These are phyloP conservation scores for Alternaria viburni DNA, from an alignment of 2,329 filamentous ascomycete species.

Conservation along the genomic window DNA sequence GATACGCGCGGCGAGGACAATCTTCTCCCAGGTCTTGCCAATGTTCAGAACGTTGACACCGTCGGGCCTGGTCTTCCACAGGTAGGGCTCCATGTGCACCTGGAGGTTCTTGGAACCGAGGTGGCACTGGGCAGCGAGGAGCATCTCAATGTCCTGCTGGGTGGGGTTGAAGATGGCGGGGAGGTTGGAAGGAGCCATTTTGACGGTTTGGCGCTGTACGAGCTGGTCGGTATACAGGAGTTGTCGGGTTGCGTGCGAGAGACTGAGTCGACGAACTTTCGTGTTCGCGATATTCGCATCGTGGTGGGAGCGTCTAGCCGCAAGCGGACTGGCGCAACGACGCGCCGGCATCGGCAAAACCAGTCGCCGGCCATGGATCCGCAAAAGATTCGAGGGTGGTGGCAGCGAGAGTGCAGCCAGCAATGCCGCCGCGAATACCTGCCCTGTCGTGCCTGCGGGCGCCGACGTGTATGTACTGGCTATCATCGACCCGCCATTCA, in stretches of 20 bases:
- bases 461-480: conserved; percentile 37
- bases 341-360: conserved; percentile 15
- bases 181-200: conserved; percentile 94
- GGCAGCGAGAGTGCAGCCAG: conserved; percentile 14
- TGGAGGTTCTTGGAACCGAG: conserved; percentile 99
- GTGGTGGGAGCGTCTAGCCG: conserved; percentile 21
- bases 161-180: conserved; percentile 97
- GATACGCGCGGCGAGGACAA: conserved; percentile 97
- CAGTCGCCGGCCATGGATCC: conserved; percentile 3
- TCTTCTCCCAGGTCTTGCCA: conserved; percentile 99
- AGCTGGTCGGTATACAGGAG: conserved; percentile 28
- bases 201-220: conserved; percentile 55
- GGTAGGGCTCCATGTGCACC: conserved; percentile 99
- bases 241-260: conserved; percentile 32
- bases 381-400: conserved; percentile 24
- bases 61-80: conserved; percentile 99
- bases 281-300: background rate
- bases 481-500: background rate
- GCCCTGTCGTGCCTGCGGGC: conserved; percentile 52
- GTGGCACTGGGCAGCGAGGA: conserved; percentile 95
- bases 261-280: conserved; percentile 23
- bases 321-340: conserved; percentile 11
- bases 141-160: conserved; percentile 98
- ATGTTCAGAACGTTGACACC: conserved; percentile 99
- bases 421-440: conserved; percentile 59